Percentiles rank a stretch among this genome's conserved stretches.
Conservation (phyloP, 345 rosid genomes). For the Zanthoxylum bungeanum region DNA sequence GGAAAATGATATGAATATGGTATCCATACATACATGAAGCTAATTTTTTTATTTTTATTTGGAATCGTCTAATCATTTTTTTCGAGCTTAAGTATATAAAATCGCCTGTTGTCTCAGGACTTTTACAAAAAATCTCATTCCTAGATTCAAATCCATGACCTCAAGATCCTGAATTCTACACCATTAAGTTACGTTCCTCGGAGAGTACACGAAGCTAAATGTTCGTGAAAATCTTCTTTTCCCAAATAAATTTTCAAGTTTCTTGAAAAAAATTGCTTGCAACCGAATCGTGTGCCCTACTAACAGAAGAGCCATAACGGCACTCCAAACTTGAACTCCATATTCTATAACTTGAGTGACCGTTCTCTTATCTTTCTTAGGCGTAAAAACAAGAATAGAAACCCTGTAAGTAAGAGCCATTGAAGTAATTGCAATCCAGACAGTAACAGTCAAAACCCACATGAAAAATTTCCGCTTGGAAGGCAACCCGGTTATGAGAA, state of each 20-base stretch:
- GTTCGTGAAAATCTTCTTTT: neutral
- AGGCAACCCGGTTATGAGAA: constrained; percentile 32
- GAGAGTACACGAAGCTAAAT: no score
- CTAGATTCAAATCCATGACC: no score
- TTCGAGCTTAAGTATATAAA: no score
- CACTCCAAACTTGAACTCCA: neutral
- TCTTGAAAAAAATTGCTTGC: neutral
- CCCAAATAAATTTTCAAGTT: neutral
- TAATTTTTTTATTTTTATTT: no score
- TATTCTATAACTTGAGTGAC: neutral
- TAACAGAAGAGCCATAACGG: constrained; percentile 9
- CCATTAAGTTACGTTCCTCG: no score
- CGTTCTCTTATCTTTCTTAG: constrained; percentile 2
- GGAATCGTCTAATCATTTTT: no score
- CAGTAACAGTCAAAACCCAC: constrained; percentile 29
- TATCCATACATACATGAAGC: no score
- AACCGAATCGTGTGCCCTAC: neutral
- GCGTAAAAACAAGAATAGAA: constrained; percentile 7
- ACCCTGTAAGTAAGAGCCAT: constrained; percentile 17
- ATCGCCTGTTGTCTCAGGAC: no score
- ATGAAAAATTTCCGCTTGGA: constrained; percentile 19
- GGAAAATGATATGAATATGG: no score
- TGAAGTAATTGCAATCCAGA: constrained; percentile 32
- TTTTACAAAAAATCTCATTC: no score
- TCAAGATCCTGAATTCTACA: no score